Base-by-base conservation (phyloP, 192 early-diverging fungal genomes). In the Anaeromyces robustus region DNA sequence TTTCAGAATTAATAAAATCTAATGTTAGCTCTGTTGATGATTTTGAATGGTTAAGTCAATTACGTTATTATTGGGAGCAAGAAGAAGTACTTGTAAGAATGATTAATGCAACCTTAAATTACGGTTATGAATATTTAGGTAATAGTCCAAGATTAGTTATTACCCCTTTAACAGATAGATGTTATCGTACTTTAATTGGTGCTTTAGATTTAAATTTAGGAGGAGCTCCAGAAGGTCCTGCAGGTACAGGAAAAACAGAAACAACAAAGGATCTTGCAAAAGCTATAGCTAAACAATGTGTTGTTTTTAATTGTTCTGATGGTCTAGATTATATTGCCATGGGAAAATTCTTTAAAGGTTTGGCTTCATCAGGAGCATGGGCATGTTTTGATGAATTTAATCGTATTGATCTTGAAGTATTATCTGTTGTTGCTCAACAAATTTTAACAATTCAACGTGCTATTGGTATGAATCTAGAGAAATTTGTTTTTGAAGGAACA, bases 371-470 rank as follows among this genome's bases (percentile, higher is more conserved):
- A 1, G 90, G 90, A 5, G 90, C 90, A 12, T 91, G 90, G 90
- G 90, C 90, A 17, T 91, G 90, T 79, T 91, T 91, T 81, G 90
- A 91, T 79, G 90, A 91, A 80, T 91, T 91, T 82, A 91, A 91
- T 80, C 87, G 90, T 28, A 91, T 91, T 78, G 52, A 91, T 82
- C 82, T 91, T 68, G 89, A 91, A 81, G 90, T 91, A 78, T 85
- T 91, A 17, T 91, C 89, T 22, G 90, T 91, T 13, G 89, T 91
- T 11, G 90, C 90, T 6, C 90, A 91, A 81, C 90, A 91, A 82
- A 88, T 91, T 30, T 82, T 91, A 79, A 91, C 90, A 18, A 91
- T 91, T 78, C 90, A 91, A 78, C 83, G 90, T 28, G 90, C 90
- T 6, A 84, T 91, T 79, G 90, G 84, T 11, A 81, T 85, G 81